Evolutionary conservation across 331 rosid genomes (phyloP), one percentile per base, ranked within the genome.

Genomic region (Saraca asoca): DNA sequence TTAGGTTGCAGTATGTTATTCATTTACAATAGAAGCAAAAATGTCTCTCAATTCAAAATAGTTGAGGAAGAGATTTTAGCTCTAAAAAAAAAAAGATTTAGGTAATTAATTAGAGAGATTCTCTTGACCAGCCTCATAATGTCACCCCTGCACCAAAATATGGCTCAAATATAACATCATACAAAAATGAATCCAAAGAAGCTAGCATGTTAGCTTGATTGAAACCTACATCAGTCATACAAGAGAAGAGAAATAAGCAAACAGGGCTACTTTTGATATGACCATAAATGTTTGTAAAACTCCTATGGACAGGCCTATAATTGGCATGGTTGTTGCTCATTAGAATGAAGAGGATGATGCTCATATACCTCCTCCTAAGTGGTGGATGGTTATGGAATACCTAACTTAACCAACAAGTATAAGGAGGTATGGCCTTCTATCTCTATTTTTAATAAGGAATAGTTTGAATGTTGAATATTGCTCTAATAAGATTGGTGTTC

Each of bases 371-470:
- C 79, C 88, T 9, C 88, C 87, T 1, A 93, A 86, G 80, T 80
- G 85, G 89, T 85, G 86, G 91, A 83, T 34, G 96, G 85, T 17
- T 86, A 94, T 35, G 99, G 99, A 68, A 88, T 94, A 56, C 99
- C 99, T 39, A 94, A 94, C 68, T 74, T 97, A 20, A 94, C 99
- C 38, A 85, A 77, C 15, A 94, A 94, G 75, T 94, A 94, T 82
- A 94, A 88, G 78, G 99, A 94, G 77, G 99, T 90, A 71, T 43
- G 56, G n/a, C 50, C 42, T 64, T 53, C 6, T 17, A 29, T 50
- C 62, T 8, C 11, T 7, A 2, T 10, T 39, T 39, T 5, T 39
- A 10, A 39, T n/a, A n/a, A 4, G 2, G 5, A 5, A 24, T 1
- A 24, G 3, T 59, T 24, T 60, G 14, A 20, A 59, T 29, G 59